Conservation (phyloP, 352 stramenopile genomes). For the Pythium coloratum region DNA sequence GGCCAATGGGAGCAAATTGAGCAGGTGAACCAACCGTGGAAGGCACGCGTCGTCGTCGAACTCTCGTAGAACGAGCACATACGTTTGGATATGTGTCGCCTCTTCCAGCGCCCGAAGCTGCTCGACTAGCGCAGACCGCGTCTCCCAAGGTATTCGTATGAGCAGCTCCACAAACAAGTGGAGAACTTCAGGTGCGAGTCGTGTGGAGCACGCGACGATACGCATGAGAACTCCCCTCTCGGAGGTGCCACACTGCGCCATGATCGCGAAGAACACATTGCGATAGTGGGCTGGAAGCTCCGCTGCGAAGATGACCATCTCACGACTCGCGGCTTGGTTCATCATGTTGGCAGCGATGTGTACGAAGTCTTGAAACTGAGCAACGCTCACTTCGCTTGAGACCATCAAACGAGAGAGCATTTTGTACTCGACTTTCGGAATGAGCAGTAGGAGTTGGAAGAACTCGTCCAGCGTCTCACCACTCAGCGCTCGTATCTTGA, state of each 20-base stretch:
- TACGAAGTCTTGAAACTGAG: slow-evolving; percentile 46
- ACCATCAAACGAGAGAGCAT: slow-evolving; percentile 54
- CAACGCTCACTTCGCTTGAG: slow-evolving; percentile 39
- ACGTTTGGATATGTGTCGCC: slow-evolving; percentile 33
- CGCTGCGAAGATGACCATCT: slow-evolving; percentile 58
- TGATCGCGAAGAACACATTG: slow-evolving; percentile 52
- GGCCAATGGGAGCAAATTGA: slow-evolving; percentile 40
- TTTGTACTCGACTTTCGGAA: slow-evolving; percentile 63
- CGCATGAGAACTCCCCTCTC: slow-evolving; percentile 62
- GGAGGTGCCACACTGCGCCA: slow-evolving; percentile 35
- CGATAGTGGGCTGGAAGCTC: slow-evolving; percentile 42
- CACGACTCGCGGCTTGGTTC: slow-evolving; percentile 69
- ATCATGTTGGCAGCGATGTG: slow-evolving; percentile 60
- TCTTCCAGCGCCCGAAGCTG: slow-evolving; percentile 56
- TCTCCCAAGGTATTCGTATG: slow-evolving; percentile 49
- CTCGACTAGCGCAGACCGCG: slow-evolving; percentile 57
- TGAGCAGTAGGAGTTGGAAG: slow-evolving; percentile 63
- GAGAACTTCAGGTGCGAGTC: slow-evolving; percentile 38
- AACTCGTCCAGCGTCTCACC: slow-evolving; percentile 56
- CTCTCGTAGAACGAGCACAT: slow-evolving; percentile 35
- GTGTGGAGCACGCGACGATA: slow-evolving; percentile 54
- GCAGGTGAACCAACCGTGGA: slow-evolving; percentile 38
- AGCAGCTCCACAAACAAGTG: slow-evolving; percentile 48
- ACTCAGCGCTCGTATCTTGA: slow-evolving; percentile 38
- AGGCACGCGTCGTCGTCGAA: slow-evolving; percentile 38